Base-by-base conservation (phyloP, 345 rosid species). In the Moringa oleifera region DNA sequence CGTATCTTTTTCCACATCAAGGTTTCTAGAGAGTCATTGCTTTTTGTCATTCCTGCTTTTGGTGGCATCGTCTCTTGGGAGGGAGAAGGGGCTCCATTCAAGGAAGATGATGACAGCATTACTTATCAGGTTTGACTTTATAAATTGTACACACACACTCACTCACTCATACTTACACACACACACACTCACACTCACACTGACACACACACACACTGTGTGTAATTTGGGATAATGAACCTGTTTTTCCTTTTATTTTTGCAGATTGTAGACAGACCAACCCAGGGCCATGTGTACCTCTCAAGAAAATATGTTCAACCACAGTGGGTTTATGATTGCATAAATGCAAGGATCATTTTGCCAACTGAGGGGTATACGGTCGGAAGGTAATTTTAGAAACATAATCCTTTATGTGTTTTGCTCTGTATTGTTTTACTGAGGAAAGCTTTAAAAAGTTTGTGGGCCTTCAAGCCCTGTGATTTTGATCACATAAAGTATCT, bases 31-130 rank as follows among this genome's bases (percentile, higher is more conserved):
- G 99, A 93, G 72, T 86, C 97, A 0, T 67, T 93, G 68, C 96
- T 86, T 28, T 88, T 93, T 60, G 89, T 93, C 58, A 80, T 93
- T 72, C 91, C 94, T 74, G 85, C 99, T 69, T 93, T 90, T 75
- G 98, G 99, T 20, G 99, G 99, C 56, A 64, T 68, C 65, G 95
- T 90, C 63, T 90, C 99, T 67, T 90, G 99, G 99, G 97, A 88
- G 57, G 96, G 99, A 53, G 95, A 86, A 59, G 99, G 85, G 19
- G 96, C 97, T 22, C 97, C 97, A 10, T 93, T 82, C 47, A 63
- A 58, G 51, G 96, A 90, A 69, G 72, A 81, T 67, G 95, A 93
- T 70, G 87, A 84, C 68, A 82, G 85, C 80, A 90, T 90, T 53
- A 86, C 97, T 70, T 84, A 90, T 77, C 99, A 90, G 90, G 99